phyloP scores from a whole-genome alignment of 345 rosid species.

The Citrus sp. region DNA sequence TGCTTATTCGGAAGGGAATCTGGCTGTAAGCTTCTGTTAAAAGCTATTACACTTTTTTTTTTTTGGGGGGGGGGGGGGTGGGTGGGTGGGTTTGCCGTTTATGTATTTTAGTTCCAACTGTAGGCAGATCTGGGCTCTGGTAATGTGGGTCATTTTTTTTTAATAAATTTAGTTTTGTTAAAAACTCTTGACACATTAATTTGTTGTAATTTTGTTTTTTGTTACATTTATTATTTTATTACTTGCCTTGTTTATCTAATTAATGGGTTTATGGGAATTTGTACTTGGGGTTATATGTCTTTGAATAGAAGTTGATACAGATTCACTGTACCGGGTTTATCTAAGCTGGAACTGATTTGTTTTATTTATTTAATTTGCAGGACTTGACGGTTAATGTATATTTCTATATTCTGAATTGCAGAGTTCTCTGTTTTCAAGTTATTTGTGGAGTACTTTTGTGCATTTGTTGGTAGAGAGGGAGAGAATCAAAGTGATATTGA shows the following conservation, averaged over 20 bases:
- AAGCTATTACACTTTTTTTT: background rate
- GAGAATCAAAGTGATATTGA: background rate
- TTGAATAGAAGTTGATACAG: background rate
- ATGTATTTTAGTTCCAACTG: background rate
- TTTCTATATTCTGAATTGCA: background rate
- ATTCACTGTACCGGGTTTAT: conserved; percentile 19
- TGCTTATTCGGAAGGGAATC: background rate
- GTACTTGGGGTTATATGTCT: background rate
- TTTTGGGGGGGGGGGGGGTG: background rate
- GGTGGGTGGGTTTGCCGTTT: background rate
- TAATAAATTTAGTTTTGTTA: too few species aligned
- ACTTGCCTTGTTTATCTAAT: background rate
- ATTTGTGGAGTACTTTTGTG: background rate
- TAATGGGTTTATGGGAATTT: background rate
- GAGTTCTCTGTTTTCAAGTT: background rate
- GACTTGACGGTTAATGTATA: background rate
- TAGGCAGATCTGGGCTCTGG: conserved; percentile 9
- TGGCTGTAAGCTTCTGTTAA: background rate
- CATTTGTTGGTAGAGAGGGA: background rate
- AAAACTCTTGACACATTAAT: too few species aligned
- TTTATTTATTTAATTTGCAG: background rate
- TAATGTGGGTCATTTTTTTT: background rate
- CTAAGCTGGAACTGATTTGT: background rate
- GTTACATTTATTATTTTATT: conserved; percentile 1
- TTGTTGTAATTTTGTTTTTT: background rate